Percentiles rank a stretch among this genome's conserved stretches.
phyloP scores from a whole-genome alignment of 2,329 filamentous ascomycete genomes.

The Hypoxylon sp. region DNA sequence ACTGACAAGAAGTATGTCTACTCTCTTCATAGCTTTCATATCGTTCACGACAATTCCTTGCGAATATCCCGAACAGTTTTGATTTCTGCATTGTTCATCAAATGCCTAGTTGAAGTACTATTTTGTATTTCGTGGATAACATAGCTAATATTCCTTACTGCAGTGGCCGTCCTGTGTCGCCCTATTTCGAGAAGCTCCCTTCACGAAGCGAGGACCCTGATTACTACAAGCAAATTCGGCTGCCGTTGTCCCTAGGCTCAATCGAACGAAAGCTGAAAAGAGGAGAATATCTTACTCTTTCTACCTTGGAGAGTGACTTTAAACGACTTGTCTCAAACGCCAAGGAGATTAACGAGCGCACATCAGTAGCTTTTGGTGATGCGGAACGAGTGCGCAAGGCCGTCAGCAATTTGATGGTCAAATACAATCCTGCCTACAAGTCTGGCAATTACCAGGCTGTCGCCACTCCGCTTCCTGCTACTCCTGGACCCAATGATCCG shows the following conservation, averaged over 20 bases:
- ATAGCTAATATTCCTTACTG: constrained; percentile 39
- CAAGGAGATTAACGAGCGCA: constrained; percentile 82
- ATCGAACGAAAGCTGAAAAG: constrained; percentile 79
- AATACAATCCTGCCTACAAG: constrained; percentile 84
- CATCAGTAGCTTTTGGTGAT: constrained; percentile 78
- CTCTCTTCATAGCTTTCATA: not conserved
- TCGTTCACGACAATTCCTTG: constrained; percentile 1
- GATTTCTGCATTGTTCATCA: not conserved
- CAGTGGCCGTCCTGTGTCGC: constrained; percentile 77
- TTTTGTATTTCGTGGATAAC: not conserved
- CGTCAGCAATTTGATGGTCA: constrained; percentile 86
- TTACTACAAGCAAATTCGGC: constrained; percentile 79
- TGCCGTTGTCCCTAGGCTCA: constrained; percentile 80
- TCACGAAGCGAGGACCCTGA: constrained; percentile 70
- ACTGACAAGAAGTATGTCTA: constrained; percentile 79
- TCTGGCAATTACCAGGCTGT: constrained; percentile 72
- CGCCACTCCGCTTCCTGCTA: constrained; percentile 73
- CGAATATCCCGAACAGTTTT: not conserved
- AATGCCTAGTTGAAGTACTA: too few species aligned
- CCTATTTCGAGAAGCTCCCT: constrained; percentile 77
- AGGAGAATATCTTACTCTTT: constrained; percentile 73
- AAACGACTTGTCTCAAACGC: constrained; percentile 90
- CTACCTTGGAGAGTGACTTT: constrained; percentile 82
- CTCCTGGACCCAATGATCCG: constrained; percentile 52
- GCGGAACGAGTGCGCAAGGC: constrained; percentile 88